Base-by-base conservation (phyloP, 2,329 filamentous ascomycete genomes). In the Paecilomyces dactylethromorphus region DNA sequence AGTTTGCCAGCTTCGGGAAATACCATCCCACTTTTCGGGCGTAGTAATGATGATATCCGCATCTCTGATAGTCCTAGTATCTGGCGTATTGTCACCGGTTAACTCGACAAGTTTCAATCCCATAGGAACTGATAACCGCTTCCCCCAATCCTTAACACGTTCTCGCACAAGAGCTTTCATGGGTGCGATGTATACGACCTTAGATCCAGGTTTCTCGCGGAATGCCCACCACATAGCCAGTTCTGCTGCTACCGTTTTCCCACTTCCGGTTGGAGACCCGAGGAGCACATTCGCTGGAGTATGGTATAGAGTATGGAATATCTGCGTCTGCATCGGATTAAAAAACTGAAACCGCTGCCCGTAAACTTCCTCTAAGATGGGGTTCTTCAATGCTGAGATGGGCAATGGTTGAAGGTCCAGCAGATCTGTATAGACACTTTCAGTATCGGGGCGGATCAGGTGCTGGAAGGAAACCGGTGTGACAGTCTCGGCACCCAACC, bases 211-310 rank as follows among this genome's bases (percentile, higher is more conserved):
- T 55, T 89, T 88, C 71, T 97, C 92, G 13, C 92, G 87, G 77
- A 99, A 97, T 2, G 94, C 93, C 92, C 92, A 97, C 95, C 95
- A 99, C 93, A 99, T 97, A 26, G 95, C 92, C 61, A 99, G 78
- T 71, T 99, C 94, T 54, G 90, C 92, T 18, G 95, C 94, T 49
- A 99, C 90, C 0, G 95, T 99, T 80, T 99, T 99, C 59, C 94
- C 94, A 81, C 92, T 96, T 59, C 94, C 94, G 0, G 95, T 99
- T 0, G 94, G 95, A 2, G 94, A 97, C 7, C 95, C 94, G 8
- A 99, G 83, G 2, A 99, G 83, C 3, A 99, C 92, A 69, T 99
- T 99, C 53, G 90, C 88, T 7, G 89, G 76, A 0, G 94, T 97
- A 71, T 97, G 89, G 65, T 99, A 99, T 33, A 99, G 83, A 13